phyloP scores from a whole-genome alignment of 306 rosid genomes.

The Dryas alaskensis region DNA sequence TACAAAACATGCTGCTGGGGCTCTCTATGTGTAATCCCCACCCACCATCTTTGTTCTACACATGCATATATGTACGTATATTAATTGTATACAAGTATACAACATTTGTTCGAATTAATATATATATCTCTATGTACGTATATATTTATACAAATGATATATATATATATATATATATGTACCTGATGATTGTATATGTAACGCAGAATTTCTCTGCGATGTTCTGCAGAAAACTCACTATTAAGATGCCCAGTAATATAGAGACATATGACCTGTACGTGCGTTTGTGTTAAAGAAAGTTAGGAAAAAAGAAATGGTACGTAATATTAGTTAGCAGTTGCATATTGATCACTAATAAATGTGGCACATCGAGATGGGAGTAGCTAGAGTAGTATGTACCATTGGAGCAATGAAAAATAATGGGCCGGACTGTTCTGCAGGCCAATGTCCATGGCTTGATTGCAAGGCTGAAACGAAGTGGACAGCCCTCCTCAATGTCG shows the following conservation, averaged over 20 bases:
- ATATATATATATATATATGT: not conserved
- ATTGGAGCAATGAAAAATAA: conserved; percentile 14
- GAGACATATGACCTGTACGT: conserved; percentile 24
- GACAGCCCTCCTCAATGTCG: conserved; percentile 22
- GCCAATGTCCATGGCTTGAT: conserved; percentile 31
- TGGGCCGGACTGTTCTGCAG: conserved; percentile 26
- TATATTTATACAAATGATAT: too few relatives aligned
- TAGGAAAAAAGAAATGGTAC: too few relatives aligned
- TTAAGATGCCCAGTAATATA: conserved; percentile 26
- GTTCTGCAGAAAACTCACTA: conserved; percentile 9
- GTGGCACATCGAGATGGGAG: too few relatives aligned
- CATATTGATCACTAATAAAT: too few relatives aligned
- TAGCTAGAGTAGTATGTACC: too few relatives aligned
- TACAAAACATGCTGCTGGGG: conserved; percentile 33
- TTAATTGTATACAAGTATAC: too few relatives aligned
- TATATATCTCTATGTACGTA: too few relatives aligned
- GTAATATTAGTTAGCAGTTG: too few relatives aligned
- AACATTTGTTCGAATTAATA: too few relatives aligned
- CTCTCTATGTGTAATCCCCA: conserved; percentile 39
- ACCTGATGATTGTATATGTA: conserved; percentile 26
- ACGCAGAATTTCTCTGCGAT: conserved; percentile 12
- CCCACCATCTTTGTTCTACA: conserved; percentile 36
- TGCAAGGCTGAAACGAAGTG: conserved; percentile 18
- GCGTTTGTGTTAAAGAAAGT: too few relatives aligned
- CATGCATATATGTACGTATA: too few relatives aligned